Evolutionary conservation across 768 basidiomycete species (phyloP), one percentile per base, ranked within the genome.

Genomic region (Phanerochaete carnosa): DNA sequence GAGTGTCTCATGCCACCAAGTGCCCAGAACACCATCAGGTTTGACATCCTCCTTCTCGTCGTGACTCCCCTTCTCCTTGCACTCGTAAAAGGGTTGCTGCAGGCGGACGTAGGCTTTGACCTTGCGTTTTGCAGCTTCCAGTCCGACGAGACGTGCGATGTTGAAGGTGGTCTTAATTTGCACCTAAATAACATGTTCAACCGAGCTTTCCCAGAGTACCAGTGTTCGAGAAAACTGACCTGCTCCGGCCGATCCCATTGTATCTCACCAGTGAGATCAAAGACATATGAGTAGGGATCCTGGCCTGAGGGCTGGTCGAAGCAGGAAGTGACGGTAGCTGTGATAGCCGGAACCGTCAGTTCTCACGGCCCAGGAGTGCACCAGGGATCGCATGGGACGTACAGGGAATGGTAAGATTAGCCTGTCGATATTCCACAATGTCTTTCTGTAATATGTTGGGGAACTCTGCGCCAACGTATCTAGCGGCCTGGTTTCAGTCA

Each of bases 1-100:
- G 26, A 90, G 76, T 1, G 89, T 85, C 76, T 94, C 93, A 65
- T 95, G 93, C 90, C 92, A 94, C 93, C 93, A 95, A 19, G 77
- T 84, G 19, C 93, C 92, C 61, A 86, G 73, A 6, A 84, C 81
- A 47, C 86, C 87, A 22, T 77, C 73, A 12, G 93, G 92, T 68
- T 89, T 89, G 51, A 86, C 74, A 59, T 88, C 86, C 49, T 90
- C 87, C 69, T 86, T 88, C 76, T 94, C 93, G 56, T 84, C 77
- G 62, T 86, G 81, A 19, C 77, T 63, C 43, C 80, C 81, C 72
- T 90, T 92, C 62, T 83, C 83, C 8, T 84, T 77, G 23, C 85
- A 86, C 67, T 91, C 85, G 70, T 94, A 94, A 71, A 87, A 91
- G 28, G 91, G 89, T 26, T 85, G 86, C 58, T 88, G 87, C 19